Percentiles rank a stretch among this genome's conserved stretches.
Conservation (phyloP, 2,329 filamentous ascomycete species). For the Fusarium caatingaense region DNA sequence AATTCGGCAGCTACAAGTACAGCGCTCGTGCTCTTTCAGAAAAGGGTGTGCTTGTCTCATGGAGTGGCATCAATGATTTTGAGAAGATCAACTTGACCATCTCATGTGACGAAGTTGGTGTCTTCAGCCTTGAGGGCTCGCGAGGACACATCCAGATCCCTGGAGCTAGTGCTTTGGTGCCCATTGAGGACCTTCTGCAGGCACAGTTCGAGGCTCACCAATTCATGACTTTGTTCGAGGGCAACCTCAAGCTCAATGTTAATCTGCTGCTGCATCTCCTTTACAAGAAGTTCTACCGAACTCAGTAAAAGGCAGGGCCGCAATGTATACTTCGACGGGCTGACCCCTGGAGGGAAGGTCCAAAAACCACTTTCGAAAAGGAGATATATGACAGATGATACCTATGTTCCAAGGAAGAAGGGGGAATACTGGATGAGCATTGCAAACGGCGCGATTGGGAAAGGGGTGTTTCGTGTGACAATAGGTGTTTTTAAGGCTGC, state of each 20-base stretch:
- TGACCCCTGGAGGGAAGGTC: conserved; percentile 33
- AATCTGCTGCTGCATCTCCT: conserved; percentile 96
- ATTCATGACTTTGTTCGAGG: conserved; percentile 94
- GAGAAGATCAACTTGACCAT: conserved; percentile 95
- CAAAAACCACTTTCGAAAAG: conserved; percentile 14
- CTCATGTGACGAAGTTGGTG: conserved; percentile 90
- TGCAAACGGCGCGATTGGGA: conserved; percentile 43
- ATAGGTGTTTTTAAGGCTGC: conserved; percentile 43
- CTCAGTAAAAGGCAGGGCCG: conserved; percentile 59
- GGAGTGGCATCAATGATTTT: conserved; percentile 82
- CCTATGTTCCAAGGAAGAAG: conserved; percentile 31
- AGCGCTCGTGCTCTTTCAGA: conserved; percentile 88
- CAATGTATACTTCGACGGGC: conserved; percentile 18
- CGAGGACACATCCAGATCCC: conserved; percentile 96
- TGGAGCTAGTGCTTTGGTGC: conserved; percentile 86
- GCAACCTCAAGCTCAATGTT: conserved; percentile 87
- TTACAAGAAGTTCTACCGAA: conserved; percentile 98
- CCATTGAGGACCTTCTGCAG: conserved; percentile 92
- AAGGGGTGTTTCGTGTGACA: conserved; percentile 33
- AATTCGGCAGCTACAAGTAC: conserved; percentile 98
- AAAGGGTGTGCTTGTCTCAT: conserved; percentile 93
- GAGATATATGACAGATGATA: conserved; percentile 29
- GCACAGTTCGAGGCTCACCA: conserved; percentile 98
- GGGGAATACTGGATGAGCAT: conserved; percentile 40
- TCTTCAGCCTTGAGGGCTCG: conserved; percentile 92